Percentiles rank a stretch among this genome's conserved stretches.
phyloP scores from a whole-genome alignment of 139 green algal species.

The Diplosphaera chodatii region DNA sequence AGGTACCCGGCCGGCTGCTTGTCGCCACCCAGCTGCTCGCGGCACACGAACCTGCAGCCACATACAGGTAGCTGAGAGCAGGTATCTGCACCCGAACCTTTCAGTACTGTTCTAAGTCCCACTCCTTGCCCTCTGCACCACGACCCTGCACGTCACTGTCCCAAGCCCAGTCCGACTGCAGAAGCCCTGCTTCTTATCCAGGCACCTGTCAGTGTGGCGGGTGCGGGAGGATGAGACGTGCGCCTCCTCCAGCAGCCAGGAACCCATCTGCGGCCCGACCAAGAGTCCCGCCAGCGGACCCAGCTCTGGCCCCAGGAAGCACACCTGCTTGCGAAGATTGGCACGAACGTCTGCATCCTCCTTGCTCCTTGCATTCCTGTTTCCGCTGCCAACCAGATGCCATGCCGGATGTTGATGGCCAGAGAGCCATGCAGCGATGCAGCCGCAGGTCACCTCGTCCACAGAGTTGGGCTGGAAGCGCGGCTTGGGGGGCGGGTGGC shows the following conservation, averaged over 20 bases:
- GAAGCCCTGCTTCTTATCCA: background rate
- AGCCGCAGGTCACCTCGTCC: conserved; percentile 70
- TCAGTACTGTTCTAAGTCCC: no score
- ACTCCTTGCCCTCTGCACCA: no score
- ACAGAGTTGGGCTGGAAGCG: conserved; percentile 70
- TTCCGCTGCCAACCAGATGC: no score
- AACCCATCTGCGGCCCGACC: conserved; percentile 60
- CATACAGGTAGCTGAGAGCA: no score
- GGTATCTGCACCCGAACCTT: no score
- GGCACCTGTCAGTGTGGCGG: conserved; percentile 45
- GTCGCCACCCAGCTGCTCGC: conserved; percentile 36
- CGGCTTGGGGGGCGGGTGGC: conserved; percentile 9
- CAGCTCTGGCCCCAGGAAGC: conserved; percentile 62
- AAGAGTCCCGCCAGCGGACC: conserved; percentile 57
- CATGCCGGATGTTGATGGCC: no score
- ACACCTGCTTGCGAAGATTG: no score
- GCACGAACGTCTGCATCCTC: no score
- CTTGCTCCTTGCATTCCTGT: no score
- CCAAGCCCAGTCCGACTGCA: no score
- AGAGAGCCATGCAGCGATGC: no score
- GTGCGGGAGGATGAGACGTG: conserved; percentile 54
- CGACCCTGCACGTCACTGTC: no score
- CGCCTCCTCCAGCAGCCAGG: conserved; percentile 64
- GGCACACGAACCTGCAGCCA: conserved; percentile 63
- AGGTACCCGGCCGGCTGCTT: conserved; percentile 50